These are phyloP conservation scores for Ambrosiella beaveri DNA, from an alignment of 2,329 filamentous ascomycete genomes.

Conservation along the genomic window DNA sequence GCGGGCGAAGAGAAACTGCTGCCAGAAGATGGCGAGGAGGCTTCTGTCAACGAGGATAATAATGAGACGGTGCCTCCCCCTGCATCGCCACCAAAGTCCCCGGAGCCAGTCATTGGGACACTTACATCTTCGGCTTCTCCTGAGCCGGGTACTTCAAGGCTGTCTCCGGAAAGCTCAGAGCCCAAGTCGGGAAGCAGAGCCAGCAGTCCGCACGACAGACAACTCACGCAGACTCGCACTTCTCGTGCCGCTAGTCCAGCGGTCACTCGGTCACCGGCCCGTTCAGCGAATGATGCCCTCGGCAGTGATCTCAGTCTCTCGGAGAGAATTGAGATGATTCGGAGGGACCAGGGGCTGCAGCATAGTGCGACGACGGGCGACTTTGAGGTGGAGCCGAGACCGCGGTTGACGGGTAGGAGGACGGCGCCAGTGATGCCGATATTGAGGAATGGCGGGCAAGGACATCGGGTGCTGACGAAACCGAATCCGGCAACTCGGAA, in stretches of 20 bases:
- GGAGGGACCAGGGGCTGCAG: constrained; percentile 20
- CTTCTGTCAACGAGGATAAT: background rate
- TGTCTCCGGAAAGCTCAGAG: background rate
- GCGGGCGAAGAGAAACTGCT: background rate
- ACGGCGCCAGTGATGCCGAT: constrained; percentile 3
- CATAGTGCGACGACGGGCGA: constrained; percentile 20
- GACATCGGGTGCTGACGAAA: constrained; percentile 7
- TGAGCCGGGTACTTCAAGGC: background rate
- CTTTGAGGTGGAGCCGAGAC: constrained; percentile 27
- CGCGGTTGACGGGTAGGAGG: background rate
- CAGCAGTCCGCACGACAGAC: constrained; percentile 6
- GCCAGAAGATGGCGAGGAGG: background rate
- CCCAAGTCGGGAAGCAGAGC: constrained; percentile 4
- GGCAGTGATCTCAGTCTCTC: constrained; percentile 11
- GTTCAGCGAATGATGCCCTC: background rate
- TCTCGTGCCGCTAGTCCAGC: constrained; percentile 2
- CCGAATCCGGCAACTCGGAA: background rate
- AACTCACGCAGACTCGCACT: background rate
- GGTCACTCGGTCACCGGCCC: constrained; percentile 2
- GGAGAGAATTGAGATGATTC: constrained; percentile 14
- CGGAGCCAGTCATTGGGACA: background rate
- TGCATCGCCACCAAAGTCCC: constrained; percentile 2
- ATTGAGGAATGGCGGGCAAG: background rate
- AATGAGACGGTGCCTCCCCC: background rate
- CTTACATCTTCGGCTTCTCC: constrained; percentile 1